A percentile compares a stretch with the other conserved stretches of the same genome.
Conservation (phyloP, 495 filamentous ascomycete species). For the Aspergillus funiculosus region DNA sequence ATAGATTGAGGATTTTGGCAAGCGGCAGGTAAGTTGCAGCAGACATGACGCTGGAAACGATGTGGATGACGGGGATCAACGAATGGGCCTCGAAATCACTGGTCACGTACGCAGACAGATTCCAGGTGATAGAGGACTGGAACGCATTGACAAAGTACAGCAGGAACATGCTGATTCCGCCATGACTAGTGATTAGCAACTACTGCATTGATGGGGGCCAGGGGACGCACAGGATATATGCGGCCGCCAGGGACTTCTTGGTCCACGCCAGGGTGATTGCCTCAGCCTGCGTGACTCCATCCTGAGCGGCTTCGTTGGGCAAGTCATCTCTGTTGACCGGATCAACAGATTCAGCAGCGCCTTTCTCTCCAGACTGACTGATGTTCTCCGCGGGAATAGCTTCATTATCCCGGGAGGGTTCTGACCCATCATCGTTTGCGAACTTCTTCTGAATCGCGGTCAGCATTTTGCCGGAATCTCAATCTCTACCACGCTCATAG, state of each 20-base stretch:
- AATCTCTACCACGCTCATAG: no score
- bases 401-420: no score
- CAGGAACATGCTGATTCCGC: slow-evolving; percentile 38
- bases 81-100: slow-evolving; percentile 55
- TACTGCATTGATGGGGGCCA: no score
- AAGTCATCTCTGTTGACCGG: slow-evolving; percentile 3
- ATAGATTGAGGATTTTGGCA: slow-evolving; percentile 64
- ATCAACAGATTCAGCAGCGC: slow-evolving; percentile 5
- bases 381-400: no score
- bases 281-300: slow-evolving; percentile 41
- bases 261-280: slow-evolving; percentile 43
- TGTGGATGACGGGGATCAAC: slow-evolving; percentile 50
- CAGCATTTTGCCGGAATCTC: no score
- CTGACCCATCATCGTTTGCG: no score
- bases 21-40: slow-evolving; percentile 47
- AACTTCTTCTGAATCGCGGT: no score
- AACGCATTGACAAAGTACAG: slow-evolving; percentile 46
- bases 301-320: slow-evolving; percentile 26
- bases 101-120: slow-evolving; percentile 30
- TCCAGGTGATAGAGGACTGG: slow-evolving; percentile 29
- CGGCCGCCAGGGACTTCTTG: slow-evolving; percentile 30
- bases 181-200: no score
- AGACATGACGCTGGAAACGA: slow-evolving; percentile 44
- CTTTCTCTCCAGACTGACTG: slow-evolving; percentile 8
- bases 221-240: slow-evolving; percentile 35